phyloP scores from a whole-genome alignment of 352 stramenopile genomes.

The Phytophthora tubulina region DNA sequence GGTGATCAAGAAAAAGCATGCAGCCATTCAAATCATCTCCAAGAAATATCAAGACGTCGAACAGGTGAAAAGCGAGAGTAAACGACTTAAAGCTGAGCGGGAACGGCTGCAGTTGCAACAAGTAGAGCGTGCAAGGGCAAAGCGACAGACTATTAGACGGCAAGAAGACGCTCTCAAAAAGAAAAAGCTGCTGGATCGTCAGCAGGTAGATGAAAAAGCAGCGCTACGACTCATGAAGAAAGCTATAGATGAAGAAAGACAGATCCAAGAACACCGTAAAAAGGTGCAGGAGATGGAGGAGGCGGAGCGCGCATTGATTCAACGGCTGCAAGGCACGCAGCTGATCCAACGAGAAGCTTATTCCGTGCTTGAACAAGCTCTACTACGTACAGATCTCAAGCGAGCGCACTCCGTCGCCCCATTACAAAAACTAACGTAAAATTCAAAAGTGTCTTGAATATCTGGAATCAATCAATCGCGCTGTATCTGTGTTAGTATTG shows the following conservation, averaged over 20 bases:
- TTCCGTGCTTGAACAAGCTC: slow-evolving; percentile 71
- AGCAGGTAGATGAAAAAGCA: slow-evolving; percentile 62
- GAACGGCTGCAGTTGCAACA: slow-evolving; percentile 63
- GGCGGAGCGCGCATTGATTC: slow-evolving; percentile 67
- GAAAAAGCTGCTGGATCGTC: slow-evolving; percentile 52
- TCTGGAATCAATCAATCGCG: no score
- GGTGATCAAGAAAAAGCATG: slow-evolving; percentile 80
- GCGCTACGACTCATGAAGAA: slow-evolving; percentile 71
- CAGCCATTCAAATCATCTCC: slow-evolving; percentile 76
- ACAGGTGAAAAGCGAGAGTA: slow-evolving; percentile 75
- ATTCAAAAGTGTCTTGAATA: background rate
- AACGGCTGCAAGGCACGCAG: slow-evolving; percentile 76
- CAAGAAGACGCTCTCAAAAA: slow-evolving; percentile 71
- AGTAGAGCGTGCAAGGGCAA: slow-evolving; percentile 64
- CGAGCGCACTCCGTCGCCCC: slow-evolving; percentile 39
- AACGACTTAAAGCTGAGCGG: slow-evolving; percentile 68
- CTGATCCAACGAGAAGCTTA: slow-evolving; percentile 80
- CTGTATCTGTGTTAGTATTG: no score
- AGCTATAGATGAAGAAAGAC: slow-evolving; percentile 66
- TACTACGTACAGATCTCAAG: slow-evolving; percentile 56
- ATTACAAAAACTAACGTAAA: slow-evolving; percentile 54
- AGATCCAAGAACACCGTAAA: slow-evolving; percentile 62
- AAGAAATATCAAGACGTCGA: slow-evolving; percentile 85
- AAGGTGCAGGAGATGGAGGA: slow-evolving; percentile 76
- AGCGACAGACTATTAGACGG: slow-evolving; percentile 57